Evolutionary conservation across 495 filamentous ascomycete genomes (phyloP), one percentile per base, ranked within the genome.

Genomic region (Talaromyces adpressus): DNA sequence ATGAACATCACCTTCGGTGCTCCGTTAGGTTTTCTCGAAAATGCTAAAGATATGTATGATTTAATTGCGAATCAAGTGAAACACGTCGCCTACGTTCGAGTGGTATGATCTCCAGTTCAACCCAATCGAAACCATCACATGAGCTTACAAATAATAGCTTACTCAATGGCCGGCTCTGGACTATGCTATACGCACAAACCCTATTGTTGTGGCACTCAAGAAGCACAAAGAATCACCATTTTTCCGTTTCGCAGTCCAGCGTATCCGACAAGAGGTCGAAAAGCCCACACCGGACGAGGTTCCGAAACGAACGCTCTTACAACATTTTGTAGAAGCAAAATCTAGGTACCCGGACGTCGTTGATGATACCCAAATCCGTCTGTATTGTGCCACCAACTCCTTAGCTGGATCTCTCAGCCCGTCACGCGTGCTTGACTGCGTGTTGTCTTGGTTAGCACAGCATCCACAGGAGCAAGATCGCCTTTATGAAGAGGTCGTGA

Each of bases 361-460:
- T 8, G 67, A 72, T 32, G 70, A 74, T 22, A 62, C 45, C 34
- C 69, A 69, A 59, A 71, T 74, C 27, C 69, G 71, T 41, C 71
- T 75, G 4, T 79, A 73, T 66, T 64, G 74, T 3, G 73, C 72
- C 59, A 73, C 73, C 36, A 82, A 81, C 67, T 75, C 75, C 56
- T 64, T 75, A 52, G 72, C 76, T 14, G 81, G 71, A 45, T 74
- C 75, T 6, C 78, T 81, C 59, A 80, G 78, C 5, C 75, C 76
- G 0, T 69, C 65, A 6, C 64, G 64, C 27, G 70, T 76, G 4
- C 70, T 82, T 4, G 70, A 73, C 23, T 71, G 72, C 22, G 66
- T 72, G 6, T 70, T 82, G 32, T 83, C 78, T 58, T 69, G 76
- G 61, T 72, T 81, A 2, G 70, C 76, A 16, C 70, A 70, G 22